Percentiles rank a stretch among this genome's conserved stretches.
Evolutionary conservation across 2,329 filamentous ascomycete species (phyloP).

Genomic region (Xylogone sp.): DNA sequence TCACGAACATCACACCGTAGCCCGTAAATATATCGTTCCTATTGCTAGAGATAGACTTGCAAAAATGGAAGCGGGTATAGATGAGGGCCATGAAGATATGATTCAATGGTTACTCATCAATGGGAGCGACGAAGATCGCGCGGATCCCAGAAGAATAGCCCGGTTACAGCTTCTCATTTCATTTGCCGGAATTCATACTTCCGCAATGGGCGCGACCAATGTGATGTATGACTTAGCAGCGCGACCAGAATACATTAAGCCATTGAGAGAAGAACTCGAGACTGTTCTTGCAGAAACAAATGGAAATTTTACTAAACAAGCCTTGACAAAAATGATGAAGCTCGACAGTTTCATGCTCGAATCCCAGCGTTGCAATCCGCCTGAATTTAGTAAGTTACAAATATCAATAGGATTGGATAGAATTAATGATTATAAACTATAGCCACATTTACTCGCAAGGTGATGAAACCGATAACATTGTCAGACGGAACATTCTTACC

Average conservation of each 20-base stretch:
- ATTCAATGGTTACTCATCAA: conserved; percentile 7
- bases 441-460: too few species aligned
- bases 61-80: background rate
- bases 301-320: conserved; percentile 25
- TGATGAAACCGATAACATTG: background rate
- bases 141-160: background rate
- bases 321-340: conserved; percentile 25
- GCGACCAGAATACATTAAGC: conserved; percentile 4
- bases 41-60: conserved; percentile 11
- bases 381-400: conserved; percentile 9
- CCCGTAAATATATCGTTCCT: background rate
- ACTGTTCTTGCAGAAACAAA: conserved; percentile 1
- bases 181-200: conserved; percentile 18
- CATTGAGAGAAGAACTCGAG: conserved; percentile 23
- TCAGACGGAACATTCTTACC: too few species aligned
- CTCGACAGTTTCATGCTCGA: conserved; percentile 30
- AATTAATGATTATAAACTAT: too few species aligned
- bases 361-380: conserved; percentile 20
- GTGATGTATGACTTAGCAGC: conserved; percentile 22
- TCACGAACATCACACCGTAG: too few species aligned
- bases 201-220: conserved; percentile 20
- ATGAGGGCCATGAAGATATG: conserved; percentile 2
- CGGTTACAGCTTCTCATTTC: conserved; percentile 2
- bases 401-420: background rate
- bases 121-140: too few species aligned